Evolutionary conservation across 2,329 filamentous ascomycete genomes (phyloP).

Genomic region (Chaetomium strumarium): DNA sequence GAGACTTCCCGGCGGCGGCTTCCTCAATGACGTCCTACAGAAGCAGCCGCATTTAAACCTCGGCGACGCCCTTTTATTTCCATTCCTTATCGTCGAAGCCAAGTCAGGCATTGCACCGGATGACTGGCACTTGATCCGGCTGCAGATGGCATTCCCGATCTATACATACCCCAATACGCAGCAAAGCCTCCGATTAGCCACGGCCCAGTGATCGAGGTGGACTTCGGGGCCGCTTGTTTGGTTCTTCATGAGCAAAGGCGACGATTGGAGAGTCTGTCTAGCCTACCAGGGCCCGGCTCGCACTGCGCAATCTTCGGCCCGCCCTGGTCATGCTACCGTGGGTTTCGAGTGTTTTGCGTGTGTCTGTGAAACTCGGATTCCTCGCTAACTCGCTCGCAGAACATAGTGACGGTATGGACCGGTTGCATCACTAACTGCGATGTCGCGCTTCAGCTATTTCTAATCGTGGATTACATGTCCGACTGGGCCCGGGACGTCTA

Average conservation of each 20-base stretch:
- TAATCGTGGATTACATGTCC: constrained; percentile 3
- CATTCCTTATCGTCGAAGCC: neutral
- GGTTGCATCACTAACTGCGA: neutral
- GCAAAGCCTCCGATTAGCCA: neutral
- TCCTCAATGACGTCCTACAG: neutral
- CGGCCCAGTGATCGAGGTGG: neutral
- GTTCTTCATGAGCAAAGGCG: neutral
- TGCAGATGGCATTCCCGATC: neutral
- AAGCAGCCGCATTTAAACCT: neutral
- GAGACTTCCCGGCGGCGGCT: neutral
- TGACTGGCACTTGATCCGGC: neutral
- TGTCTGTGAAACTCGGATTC: neutral
- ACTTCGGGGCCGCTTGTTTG: neutral
- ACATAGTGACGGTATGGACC: neutral
- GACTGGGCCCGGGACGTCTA: constrained; percentile 3
- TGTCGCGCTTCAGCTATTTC: neutral
- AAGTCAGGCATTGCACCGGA: neutral
- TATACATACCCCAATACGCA: neutral
- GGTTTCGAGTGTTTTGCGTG: too few species aligned
- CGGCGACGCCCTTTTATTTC: neutral
- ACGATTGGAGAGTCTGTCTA: neutral
- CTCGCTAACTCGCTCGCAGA: neutral
- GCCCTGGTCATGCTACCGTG: neutral
- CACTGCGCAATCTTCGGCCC: neutral
- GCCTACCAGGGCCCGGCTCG: neutral